Base-by-base conservation (phyloP, 495 filamentous ascomycete genomes). In the Hypoxylon perforatum region DNA sequence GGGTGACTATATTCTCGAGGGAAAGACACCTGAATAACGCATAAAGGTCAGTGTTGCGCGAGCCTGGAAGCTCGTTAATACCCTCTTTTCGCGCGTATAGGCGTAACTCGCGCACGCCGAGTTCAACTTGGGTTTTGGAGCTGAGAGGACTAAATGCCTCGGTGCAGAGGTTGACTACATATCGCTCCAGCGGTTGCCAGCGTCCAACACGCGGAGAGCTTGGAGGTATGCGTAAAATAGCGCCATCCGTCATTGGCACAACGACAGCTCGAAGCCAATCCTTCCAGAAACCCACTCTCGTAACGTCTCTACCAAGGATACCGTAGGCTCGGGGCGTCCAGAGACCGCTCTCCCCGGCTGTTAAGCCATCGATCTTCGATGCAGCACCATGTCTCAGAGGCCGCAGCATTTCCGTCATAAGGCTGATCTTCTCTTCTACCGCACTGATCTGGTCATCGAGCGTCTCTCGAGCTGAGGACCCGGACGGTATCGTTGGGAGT, bases 301-400 rank as follows among this genome's bases (percentile, higher is more conserved):
- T 90, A 23, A 81, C 81, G 73, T 99, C 94, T 55, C 93, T 87
- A 33, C 95, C 95, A 58, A 99, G 85, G 55, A 99, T 90, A 51
- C 95, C 95, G 73, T 94, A 99, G 5, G 94, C 92, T 59, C 95
- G 86, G 55, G 95, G 95, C 45, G 94, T 94, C 95, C 95, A 99
- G 56, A 99, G 89, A 5, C 95, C 95, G 38, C 93, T 97, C 70
- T 97, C 95, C 15, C 94, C 94, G 71, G 96, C 91, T 0, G 95
- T 99, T 56, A 99, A 80, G 51, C 95, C 95, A 75, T 99, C 95
- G 58, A 99, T 99, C 78, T 97, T 97, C 41, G 94, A 92, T 14
- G 95, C 94, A 57, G 95, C 95, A 15, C 91, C 95, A 71, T 97
- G 95, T 61, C 95, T 86, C 49, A 99, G 90, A 17, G 95, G 95